Percentiles rank a stretch among this genome's conserved stretches.
Evolutionary conservation across 1,284 basidiomycete species (phyloP).

Genomic region (Trametes pubescens): DNA sequence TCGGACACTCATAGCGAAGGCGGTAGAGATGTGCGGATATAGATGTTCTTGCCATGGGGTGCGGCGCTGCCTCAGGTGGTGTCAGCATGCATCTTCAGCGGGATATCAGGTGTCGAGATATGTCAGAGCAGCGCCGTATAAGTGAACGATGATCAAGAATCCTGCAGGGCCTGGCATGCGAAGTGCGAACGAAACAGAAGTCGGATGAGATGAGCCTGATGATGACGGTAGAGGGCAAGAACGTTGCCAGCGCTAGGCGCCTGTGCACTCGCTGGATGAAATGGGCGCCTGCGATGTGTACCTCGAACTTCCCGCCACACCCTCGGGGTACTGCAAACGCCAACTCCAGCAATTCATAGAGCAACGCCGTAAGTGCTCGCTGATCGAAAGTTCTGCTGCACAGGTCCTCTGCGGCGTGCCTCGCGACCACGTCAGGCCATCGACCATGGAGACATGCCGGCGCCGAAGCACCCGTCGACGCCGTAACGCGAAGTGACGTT

Average conservation of each 20-base stretch:
- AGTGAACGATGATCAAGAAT: background rate
- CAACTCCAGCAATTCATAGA: background rate
- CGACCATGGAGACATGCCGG: background rate
- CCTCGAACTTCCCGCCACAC: conserved; percentile 3
- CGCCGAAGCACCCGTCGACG: too few relatives aligned
- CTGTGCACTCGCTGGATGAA: background rate
- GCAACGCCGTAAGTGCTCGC: background rate
- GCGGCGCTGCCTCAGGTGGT: too few relatives aligned
- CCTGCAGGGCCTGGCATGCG: background rate
- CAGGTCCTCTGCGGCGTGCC: background rate
- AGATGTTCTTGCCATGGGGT: too few relatives aligned
- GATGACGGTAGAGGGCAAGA: conserved; percentile 3
- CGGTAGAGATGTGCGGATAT: too few relatives aligned
- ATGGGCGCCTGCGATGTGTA: background rate
- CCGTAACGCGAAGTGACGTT: background rate
- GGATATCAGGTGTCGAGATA: background rate
- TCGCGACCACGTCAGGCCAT: background rate
- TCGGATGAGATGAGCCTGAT: background rate
- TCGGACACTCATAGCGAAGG: too few relatives aligned
- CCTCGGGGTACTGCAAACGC: background rate
- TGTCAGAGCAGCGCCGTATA: background rate
- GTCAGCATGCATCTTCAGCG: too few relatives aligned
- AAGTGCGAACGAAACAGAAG: background rate
- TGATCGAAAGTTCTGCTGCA: background rate
- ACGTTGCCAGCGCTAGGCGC: background rate